A percentile compares a stretch with the other conserved stretches of the same genome.
Conservation (phyloP, 345 rosid genomes). For the Laguncularia racemosa region DNA sequence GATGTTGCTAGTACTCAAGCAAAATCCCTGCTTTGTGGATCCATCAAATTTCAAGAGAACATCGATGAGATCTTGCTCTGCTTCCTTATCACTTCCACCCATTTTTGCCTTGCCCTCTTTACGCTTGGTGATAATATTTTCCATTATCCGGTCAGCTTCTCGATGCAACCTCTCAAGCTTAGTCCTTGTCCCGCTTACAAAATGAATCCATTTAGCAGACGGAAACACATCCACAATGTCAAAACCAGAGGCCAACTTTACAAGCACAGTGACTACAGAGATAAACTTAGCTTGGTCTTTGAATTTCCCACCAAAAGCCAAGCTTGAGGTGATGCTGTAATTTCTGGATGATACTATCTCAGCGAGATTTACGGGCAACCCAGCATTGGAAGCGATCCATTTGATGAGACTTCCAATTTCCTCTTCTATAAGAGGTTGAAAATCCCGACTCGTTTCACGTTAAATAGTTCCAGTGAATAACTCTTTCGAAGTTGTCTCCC, state of each 20-base stretch:
- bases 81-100: neutral
- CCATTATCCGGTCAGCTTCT: neutral
- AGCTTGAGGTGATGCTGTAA: slow-evolving; percentile 1
- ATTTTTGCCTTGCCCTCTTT: neutral
- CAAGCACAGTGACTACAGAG: neutral
- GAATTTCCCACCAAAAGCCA: neutral
- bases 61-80: neutral
- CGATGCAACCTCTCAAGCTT: slow-evolving; percentile 2
- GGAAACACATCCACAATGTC: neutral
- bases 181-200: neutral
- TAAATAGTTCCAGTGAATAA: slow-evolving; percentile 10
- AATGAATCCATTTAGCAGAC: neutral
- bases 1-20: neutral
- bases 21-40: no score
- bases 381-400: slow-evolving; percentile 5
- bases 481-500: slow-evolving; percentile 25
- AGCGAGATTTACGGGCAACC: slow-evolving; percentile 11
- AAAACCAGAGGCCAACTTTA: neutral
- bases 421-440: slow-evolving; percentile 17
- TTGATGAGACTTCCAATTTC: slow-evolving; percentile 8
- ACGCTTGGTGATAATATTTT: neutral
- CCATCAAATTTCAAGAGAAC: neutral
- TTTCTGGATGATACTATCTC: neutral
- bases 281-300: slow-evolving; percentile 5
- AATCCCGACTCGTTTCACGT: slow-evolving; percentile 13